These are phyloP conservation scores for Inonotus hispidus DNA, from an alignment of 1,284 basidiomycete species.

Conservation along the genomic window DNA sequence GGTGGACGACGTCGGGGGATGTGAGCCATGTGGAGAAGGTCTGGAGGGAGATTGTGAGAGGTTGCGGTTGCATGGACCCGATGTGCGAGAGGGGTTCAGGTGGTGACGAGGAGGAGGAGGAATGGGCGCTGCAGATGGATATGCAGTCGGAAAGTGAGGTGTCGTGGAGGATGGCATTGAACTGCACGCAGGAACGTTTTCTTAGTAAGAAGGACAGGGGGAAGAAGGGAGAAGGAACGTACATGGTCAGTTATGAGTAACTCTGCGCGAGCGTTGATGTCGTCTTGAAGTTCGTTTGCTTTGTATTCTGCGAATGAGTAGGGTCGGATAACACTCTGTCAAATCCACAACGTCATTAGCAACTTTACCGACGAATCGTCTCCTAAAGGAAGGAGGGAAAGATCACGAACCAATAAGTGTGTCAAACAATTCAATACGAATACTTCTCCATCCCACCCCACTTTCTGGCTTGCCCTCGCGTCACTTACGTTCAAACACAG, in stretches of 20 bases:
- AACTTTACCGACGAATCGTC: not conserved
- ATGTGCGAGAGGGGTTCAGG: constrained; percentile 67
- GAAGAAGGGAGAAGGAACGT: constrained; percentile 28
- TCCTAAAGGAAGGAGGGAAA: not conserved
- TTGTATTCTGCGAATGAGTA: constrained; percentile 71
- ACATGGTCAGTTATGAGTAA: constrained; percentile 80
- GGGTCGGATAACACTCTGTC: constrained; percentile 63
- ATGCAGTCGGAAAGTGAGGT: constrained; percentile 69
- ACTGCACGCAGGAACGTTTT: constrained; percentile 39
- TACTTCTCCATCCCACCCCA: constrained; percentile 72
- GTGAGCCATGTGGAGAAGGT: constrained; percentile 68
- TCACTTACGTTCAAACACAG: constrained; percentile 70
- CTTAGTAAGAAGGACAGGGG: constrained; percentile 4
- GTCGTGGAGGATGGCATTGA: constrained; percentile 63
- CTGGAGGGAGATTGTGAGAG: constrained; percentile 49
- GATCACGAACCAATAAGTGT: constrained; percentile 60
- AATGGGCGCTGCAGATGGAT: constrained; percentile 40
- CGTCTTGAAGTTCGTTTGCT: constrained; percentile 47
- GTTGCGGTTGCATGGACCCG: constrained; percentile 48
- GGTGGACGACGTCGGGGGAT: constrained; percentile 66
- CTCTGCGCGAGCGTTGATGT: constrained; percentile 62
- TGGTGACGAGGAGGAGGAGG: not conserved
- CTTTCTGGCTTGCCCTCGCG: constrained; percentile 50
- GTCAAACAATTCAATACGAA: constrained; percentile 83
- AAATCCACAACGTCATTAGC: constrained; percentile 8